A percentile compares a stretch with the other conserved stretches of the same genome.
phyloP scores from a whole-genome alignment of 2,329 filamentous ascomycete species.

The Eutypa lata region DNA sequence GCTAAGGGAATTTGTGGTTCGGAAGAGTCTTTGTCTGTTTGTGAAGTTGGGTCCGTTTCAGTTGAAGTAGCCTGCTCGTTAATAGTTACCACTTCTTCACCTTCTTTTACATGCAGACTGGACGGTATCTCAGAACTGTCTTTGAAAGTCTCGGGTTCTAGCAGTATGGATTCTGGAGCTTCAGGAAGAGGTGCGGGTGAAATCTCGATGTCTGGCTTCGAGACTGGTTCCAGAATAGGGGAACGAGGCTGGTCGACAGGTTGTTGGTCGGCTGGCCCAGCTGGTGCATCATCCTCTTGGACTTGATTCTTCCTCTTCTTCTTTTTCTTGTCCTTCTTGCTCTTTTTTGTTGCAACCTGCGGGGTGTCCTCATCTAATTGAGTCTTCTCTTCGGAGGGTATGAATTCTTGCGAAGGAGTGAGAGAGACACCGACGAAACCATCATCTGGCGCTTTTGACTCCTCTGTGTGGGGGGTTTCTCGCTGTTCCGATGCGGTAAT shows the following conservation, averaged over 20 bases:
- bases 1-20: background rate
- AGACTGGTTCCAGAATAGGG: constrained; percentile 1
- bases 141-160: background rate
- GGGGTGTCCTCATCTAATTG: constrained; percentile 7
- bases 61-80: background rate
- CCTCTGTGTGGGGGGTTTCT: no score
- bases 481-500: background rate
- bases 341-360: constrained; percentile 17
- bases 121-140: background rate
- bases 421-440: background rate
- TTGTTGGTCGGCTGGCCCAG: constrained; percentile 3
- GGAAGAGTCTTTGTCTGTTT: background rate
- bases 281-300: constrained; percentile 7
- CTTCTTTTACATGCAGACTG: no score
- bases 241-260: constrained; percentile 4
- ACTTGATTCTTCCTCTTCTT: constrained; percentile 15
- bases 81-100: background rate
- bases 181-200: background rate
- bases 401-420: background rate
- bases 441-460: background rate
- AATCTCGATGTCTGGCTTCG: background rate
- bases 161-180: background rate
- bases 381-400: background rate
- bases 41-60: background rate
- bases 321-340: constrained; percentile 31